Base-by-base conservation (phyloP, 768 basidiomycete species). In the Daedaleopsis sinensis region DNA sequence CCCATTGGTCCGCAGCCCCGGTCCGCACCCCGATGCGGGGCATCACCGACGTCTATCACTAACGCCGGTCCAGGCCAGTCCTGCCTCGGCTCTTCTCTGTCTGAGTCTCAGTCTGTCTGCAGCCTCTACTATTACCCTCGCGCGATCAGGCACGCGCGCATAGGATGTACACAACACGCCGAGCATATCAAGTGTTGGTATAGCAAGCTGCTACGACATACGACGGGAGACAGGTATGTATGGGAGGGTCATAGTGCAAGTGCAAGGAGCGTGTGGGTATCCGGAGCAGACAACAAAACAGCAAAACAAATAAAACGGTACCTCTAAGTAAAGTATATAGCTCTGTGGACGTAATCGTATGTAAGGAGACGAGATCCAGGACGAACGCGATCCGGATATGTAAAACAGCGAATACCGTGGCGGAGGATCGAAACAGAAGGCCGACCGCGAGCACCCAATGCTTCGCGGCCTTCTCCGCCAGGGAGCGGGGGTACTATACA, bases 191-290 rank as follows among this genome's bases (percentile, higher is more conserved):
- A 49, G 21, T 24, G 47, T 42, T 55, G 38, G 24, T 50, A 56
- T 38, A 60, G 23, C 49, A 24, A 24, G 24, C 24, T 37, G 27
- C 38, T 37, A 52, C 42, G 23, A 39, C 47, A 38, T 47, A 49
- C n/a, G 27, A 49, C n/a, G 27, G n/a, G 19, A 52, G 43, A 43
- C 38, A 50, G 27, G 39, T 13, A 43, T 23, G 52, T 27, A 55
- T 37, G 37, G 37, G 39, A 55, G 57, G 52, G 56, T 57, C 59
- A 56, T 58, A 59, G 61, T 65, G 61, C 57, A n/a, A n/a, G n/a
- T 35, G n/a, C 46, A 65, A 65, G 55, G 63, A 65, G 63, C 52
- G 64, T 65, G 58, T 12, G 55, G 64, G 64, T 65, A 65, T 65
- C 64, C 59, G 52, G 55, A 55, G 42, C 50, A 46, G n/a, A 61